Evolutionary conservation across 2,329 filamentous ascomycete genomes (phyloP).

Genomic region (Penicillium sp.): DNA sequence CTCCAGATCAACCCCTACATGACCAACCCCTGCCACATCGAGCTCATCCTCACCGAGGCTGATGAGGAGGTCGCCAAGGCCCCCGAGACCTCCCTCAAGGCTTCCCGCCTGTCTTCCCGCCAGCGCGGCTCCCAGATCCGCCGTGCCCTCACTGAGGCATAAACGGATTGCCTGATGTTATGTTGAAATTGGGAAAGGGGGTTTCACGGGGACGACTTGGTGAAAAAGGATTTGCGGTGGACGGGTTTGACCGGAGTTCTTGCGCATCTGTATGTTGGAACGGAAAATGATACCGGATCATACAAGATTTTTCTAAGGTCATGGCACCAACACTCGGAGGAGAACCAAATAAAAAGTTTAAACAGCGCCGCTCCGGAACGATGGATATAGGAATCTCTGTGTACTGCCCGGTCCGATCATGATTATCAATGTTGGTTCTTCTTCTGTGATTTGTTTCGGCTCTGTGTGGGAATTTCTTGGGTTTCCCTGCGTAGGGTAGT

Average conservation of each 20-base stretch:
- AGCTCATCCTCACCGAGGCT: conserved; percentile 98
- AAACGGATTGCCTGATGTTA: conserved; percentile 39
- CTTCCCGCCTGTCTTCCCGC: conserved; percentile 78
- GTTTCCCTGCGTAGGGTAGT: not conserved
- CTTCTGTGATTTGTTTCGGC: conserved; percentile 23
- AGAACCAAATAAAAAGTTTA: conserved; percentile 41
- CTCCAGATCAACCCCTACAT: conserved; percentile 99
- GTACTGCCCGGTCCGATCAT: conserved; percentile 37
- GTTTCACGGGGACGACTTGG: conserved; percentile 32
- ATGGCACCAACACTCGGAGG: conserved; percentile 35
- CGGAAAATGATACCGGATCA: conserved; percentile 38
- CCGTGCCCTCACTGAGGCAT: conserved; percentile 66
- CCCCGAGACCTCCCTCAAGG: conserved; percentile 60
- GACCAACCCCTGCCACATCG: conserved; percentile 99
- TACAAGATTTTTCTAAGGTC: conserved; percentile 36
- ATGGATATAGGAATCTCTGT: conserved; percentile 33
- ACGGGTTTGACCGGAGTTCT: conserved; percentile 47
- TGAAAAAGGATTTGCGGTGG: conserved; percentile 38
- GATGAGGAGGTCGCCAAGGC: conserved; percentile 96
- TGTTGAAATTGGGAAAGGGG: conserved; percentile 22
- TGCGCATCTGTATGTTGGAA: conserved; percentile 39
- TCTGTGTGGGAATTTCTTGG: conserved; percentile 1
- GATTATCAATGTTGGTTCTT: conserved; percentile 35
- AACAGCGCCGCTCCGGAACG: conserved; percentile 33
- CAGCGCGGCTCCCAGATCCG: conserved; percentile 78